Conservation (phyloP, 148 eudicot species). For the Fallopia convolvulus region DNA sequence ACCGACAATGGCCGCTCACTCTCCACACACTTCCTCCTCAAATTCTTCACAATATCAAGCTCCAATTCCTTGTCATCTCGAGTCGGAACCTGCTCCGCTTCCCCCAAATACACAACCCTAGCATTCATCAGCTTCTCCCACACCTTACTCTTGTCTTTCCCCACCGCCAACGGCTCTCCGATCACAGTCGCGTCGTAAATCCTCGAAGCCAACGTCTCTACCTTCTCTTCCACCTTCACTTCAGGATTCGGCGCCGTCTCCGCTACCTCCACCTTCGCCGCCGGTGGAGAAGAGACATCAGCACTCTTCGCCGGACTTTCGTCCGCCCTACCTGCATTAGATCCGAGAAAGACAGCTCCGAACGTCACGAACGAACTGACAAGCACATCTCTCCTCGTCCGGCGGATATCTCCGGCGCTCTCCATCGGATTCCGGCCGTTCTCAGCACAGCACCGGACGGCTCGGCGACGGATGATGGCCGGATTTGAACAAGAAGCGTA, state of each 20-base stretch:
- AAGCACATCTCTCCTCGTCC: constrained; percentile 44
- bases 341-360: constrained; percentile 52
- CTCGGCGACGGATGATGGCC: constrained; percentile 11
- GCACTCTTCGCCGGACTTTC: constrained; percentile 18
- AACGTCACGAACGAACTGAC: constrained; percentile 45
- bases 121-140: constrained; percentile 95
- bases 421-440: neutral
- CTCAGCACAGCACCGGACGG: neutral
- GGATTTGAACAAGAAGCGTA: neutral
- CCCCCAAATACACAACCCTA: constrained; percentile 81
- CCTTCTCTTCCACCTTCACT: constrained; percentile 27
- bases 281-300: constrained; percentile 8
- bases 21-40: constrained; percentile 61
- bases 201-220: constrained; percentile 54
- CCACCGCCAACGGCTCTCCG: constrained; percentile 91
- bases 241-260: neutral
- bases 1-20: constrained; percentile 42
- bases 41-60: constrained; percentile 70
- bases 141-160: constrained; percentile 77
- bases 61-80: constrained; percentile 73
- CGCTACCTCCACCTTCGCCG: constrained; percentile 13
- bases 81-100: constrained; percentile 86
- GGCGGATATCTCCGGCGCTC: constrained; percentile 12
- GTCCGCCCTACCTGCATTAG: constrained; percentile 47
- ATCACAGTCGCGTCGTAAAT: constrained; percentile 84